Conservation (phyloP, 2,329 filamentous ascomycete genomes). For the Aureobasidium uvarum region DNA sequence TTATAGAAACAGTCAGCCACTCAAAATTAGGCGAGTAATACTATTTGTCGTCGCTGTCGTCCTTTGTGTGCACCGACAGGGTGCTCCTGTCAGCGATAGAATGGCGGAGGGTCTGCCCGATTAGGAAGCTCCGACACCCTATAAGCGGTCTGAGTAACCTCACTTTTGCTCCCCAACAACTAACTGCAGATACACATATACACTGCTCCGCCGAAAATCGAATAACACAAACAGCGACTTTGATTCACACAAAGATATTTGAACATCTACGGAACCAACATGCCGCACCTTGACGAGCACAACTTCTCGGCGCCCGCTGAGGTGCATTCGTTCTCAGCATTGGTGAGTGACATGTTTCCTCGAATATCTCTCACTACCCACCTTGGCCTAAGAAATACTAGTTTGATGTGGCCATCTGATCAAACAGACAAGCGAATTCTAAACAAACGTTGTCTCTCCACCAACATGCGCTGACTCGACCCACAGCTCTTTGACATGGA, state of each 20-base stretch:
- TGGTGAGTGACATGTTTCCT: constrained; percentile 37
- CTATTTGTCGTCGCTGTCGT: too few relatives aligned
- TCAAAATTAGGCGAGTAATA: too few relatives aligned
- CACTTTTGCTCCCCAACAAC: neutral
- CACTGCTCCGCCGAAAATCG: neutral
- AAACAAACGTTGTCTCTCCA: neutral
- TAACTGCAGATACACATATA: neutral
- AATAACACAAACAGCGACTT: too few relatives aligned
- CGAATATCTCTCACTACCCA: neutral
- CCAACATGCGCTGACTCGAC: constrained; percentile 5
- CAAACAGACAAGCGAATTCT: neutral
- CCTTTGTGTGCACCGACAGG: too few relatives aligned
- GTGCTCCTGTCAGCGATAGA: too few relatives aligned
- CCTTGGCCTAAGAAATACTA: neutral
- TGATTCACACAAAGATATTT: neutral
- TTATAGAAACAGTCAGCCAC: too few relatives aligned
- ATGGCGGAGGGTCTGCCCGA: neutral
- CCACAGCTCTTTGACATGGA: constrained; percentile 69
- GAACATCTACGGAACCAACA: constrained; percentile 9
- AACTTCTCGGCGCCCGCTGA: constrained; percentile 45
- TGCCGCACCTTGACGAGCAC: constrained; percentile 35
- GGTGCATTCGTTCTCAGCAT: constrained; percentile 44
- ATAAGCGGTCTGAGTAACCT: neutral
- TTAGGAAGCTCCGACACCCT: neutral
- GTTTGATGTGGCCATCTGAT: neutral